Base-by-base conservation (phyloP, 2,329 filamentous ascomycete genomes). In the Helotiales sp. region DNA sequence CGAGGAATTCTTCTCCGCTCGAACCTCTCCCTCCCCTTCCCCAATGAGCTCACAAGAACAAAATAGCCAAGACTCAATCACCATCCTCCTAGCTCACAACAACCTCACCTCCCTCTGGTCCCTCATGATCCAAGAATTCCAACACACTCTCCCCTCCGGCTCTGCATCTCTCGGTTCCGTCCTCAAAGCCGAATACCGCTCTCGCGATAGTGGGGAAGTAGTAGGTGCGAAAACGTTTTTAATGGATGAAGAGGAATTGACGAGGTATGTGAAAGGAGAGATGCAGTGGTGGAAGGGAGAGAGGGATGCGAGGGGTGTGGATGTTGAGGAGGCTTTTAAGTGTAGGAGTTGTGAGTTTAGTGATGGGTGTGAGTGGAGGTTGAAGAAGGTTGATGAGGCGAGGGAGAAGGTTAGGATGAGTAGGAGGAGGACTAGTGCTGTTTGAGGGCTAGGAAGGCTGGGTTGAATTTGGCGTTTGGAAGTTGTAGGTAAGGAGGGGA, bases 241-340 rank as follows among this genome's bases (percentile, higher is more conserved):
- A 0, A 90, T 91, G 68, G 88, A 93, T 55, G 76, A 81, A 0
- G 71, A 77, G 1, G 78, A 78, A 2, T 75, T 97, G 42, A 80
- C 87, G 10, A 74, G 72, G 1, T 96, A 96, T 69, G 71, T 96
- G 2, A 70, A 75, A 0, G 79, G 84, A 2, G 87, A 89, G 62
- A 85, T 97, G 82, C 72, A 79, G n/a, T 97, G 91, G 91, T 98
- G 93, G 93, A 84, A 83, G 30, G 93, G 93, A 1, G 79, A 88
- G 66, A 78, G 93, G 15, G 75, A 81, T 50, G 85, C 92, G 0
- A 79, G 80, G 7, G 93, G 93, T 0, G 93, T 97, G 2, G 80
- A 84, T 6, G 81, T 96, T 6, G 87, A 93, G 67, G 93, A 97
- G 66, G 90, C 91, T 0, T 96, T 88, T 74, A 98, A 97, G 72